phyloP scores from a whole-genome alignment of 768 basidiomycete genomes.

The Lentinula lateritia region DNA sequence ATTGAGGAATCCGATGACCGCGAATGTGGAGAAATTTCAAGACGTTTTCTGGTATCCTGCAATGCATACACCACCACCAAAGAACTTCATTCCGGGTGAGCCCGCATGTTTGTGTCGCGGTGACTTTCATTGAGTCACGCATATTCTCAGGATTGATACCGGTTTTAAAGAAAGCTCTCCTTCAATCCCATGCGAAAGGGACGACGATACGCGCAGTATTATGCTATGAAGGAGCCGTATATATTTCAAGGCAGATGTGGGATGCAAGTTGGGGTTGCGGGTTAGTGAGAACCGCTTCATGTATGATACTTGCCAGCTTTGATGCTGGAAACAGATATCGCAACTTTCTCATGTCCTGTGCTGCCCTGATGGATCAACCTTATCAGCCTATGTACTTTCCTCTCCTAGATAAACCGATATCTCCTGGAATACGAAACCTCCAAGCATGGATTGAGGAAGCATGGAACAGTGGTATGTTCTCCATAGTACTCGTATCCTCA shows the following conservation, averaged over 20 bases:
- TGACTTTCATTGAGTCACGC: not conserved
- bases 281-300: conserved; percentile 26
- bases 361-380: conserved; percentile 63
- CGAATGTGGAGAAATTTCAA: conserved; percentile 15
- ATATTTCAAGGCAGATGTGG: conserved; percentile 53
- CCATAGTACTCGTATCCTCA: not conserved
- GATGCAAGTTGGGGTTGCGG: conserved; percentile 74
- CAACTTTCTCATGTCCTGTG: conserved; percentile 77
- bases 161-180: conserved; percentile 51
- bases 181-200: conserved; percentile 45
- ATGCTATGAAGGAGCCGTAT: conserved; percentile 57
- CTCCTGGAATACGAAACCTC: conserved; percentile 69
- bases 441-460: conserved; percentile 80
- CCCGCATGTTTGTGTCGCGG: not conserved
- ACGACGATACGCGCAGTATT: conserved; percentile 51
- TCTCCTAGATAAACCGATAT: conserved; percentile 47
- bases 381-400: conserved; percentile 57
- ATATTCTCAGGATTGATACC: conserved; percentile 56
- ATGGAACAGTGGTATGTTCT: conserved; percentile 59
- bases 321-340: conserved; percentile 54
- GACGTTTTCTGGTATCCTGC: conserved; percentile 67
- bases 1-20: conserved; percentile 7
- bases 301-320: conserved; percentile 9
- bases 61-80: conserved; percentile 29
- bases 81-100: conserved; percentile 61